These are phyloP conservation scores for Ambispora gerdemannii DNA, from an alignment of 192 early-diverging fungal genomes.

Conservation along the genomic window DNA sequence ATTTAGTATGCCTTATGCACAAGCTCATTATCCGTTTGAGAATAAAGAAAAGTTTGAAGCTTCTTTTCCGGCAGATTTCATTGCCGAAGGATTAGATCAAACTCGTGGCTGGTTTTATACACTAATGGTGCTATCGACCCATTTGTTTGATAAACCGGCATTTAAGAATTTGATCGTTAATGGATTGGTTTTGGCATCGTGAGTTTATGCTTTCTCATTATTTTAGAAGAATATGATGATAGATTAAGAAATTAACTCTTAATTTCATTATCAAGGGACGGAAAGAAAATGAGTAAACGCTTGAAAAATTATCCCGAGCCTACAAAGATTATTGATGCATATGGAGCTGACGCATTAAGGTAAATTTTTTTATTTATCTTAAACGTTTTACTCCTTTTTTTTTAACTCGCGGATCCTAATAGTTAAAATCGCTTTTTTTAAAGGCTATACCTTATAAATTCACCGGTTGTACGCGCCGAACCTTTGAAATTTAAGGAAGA, in stretches of 20 bases:
- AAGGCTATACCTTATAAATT: constrained; percentile 93
- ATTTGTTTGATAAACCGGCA: constrained; percentile 91
- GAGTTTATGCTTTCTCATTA: constrained; percentile 25
- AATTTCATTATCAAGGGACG: constrained; percentile 58
- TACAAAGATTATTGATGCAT: constrained; percentile 70
- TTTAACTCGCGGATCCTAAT: not conserved
- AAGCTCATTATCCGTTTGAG: constrained; percentile 99
- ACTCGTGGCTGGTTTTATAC: constrained; percentile 99
- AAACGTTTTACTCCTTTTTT: not conserved
- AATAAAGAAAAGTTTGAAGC: constrained; percentile 83
- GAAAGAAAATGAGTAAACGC: constrained; percentile 99
- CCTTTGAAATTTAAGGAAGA: constrained; percentile 94
- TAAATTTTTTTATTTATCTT: constrained; percentile 18
- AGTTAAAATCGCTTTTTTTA: not conserved
- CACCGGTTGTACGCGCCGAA: constrained; percentile 95
- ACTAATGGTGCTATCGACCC: constrained; percentile 91
- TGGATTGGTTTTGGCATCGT: constrained; percentile 88
- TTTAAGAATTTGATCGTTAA: constrained; percentile 98
- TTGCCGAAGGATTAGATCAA: constrained; percentile 99
- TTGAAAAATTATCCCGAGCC: constrained; percentile 99
- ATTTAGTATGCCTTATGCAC: constrained; percentile 96
- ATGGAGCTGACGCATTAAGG: constrained; percentile 90
- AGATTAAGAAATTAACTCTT: not conserved
- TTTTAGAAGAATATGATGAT: not conserved
- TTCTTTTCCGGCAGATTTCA: constrained; percentile 97